Evolutionary conservation across 306 rosid genomes (phyloP), one percentile per base, ranked within the genome.

Genomic region (Cucumis sativus): DNA sequence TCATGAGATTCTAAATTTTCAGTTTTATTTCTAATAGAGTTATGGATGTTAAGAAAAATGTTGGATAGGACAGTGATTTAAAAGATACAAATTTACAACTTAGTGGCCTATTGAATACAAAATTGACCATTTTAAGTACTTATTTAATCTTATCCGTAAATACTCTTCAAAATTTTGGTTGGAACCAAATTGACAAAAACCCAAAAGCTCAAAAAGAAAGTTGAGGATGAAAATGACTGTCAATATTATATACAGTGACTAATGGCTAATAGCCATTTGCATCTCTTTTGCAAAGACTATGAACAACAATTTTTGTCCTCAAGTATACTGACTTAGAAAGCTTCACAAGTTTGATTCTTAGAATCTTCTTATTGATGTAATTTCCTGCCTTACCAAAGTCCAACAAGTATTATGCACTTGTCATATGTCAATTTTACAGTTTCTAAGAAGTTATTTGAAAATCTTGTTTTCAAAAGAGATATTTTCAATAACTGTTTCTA

Each of bases 281-380:
- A 33, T 56, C 16, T 74, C 18, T 28, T 28, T 28, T 28, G 63
- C 78, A 52, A 52, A 74, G 65, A 74, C 55, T 55, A 74, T 74
- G 65, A 74, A 33, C 63, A 33, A 33, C 49, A 17, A 55, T 55
- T 74, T 65, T 55, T 74, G 63, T 74, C 77, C 77, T 51, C 28
- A 17, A 74, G 77, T 52, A 33, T 54, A 54, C 56, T n/a, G 77
- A 54, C 77, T 28, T 49, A 54, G 47, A 73, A 73, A 25, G 20
- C 49, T 18, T 20, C 18, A 28, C 58, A 47, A 72, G 61, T 47
- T 74, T 74, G 77, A 73, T 51, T 51, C 47, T 52, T 47, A 18
- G 74, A 41, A 20, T 51, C 49, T 52, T 74, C 49, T 23, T 70
- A 25, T 70, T 70, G 58, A 70, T 23, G 59, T 47, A 41, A 70